Base-by-base conservation (phyloP, 1,284 basidiomycete species). In the Ganoderma meredithae region DNA sequence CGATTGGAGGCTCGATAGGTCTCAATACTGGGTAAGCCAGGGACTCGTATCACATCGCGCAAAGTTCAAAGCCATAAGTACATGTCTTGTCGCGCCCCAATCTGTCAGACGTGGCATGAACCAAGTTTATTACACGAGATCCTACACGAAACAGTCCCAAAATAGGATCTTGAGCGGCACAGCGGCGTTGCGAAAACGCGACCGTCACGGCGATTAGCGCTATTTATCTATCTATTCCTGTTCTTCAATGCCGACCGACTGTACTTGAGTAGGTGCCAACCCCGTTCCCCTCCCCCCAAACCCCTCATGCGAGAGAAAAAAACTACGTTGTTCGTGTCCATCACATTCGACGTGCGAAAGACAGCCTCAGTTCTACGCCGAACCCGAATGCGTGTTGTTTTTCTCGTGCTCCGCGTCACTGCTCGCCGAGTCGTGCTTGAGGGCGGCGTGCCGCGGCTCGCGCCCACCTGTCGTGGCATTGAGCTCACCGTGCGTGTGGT, bases 401-500 rank as follows among this genome's bases (percentile, higher is more conserved):
- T 72, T 72, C 71, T 71, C 71, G 31, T 64, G 63, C 43, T 71
- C 71, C 31, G 68, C 70, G 53, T 71, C 66, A 56, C 64, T 69
- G 68, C 67, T 71, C 68, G 53, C 65, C 39, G 47, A 25, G 10
- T 71, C 69, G 43, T 66, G 66, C 63, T 25, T 15, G 58, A 58
- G 40, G 19, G 39, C 31, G 64, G n/a, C 12, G 58, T 78, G 76
- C 52, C 72, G 71, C 66, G 77, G 76, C 71, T 79, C 77, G 64
- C 77, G 75, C 5, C 77, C 77, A 58, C 77, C 77, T 13, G 74
- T 74, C 47, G 75, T 69, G 39, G 72, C 67, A 43, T 73, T 73
- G n/a, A 76, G 47, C 69, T 69, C 74, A 52, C 75, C 75, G 66
- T 76, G 74, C 65, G 72, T 68, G 71, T 77, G 76, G 62, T 69